Evolutionary conservation across 2,329 filamentous ascomycete species (phyloP), one percentile per base, ranked within the genome.

Genomic region (Plectosphaerella plurivora): DNA sequence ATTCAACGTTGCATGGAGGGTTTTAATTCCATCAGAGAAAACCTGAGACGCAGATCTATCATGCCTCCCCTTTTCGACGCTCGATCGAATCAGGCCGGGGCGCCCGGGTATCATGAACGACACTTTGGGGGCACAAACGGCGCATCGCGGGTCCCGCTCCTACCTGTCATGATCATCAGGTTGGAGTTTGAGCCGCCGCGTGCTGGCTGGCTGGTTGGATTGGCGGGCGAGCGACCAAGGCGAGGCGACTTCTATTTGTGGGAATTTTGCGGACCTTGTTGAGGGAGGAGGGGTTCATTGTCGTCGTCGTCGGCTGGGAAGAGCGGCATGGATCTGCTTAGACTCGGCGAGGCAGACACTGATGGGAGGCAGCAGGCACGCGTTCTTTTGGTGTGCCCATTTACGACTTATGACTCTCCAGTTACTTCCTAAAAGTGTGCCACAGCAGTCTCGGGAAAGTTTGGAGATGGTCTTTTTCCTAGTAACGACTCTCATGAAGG

Each of bases 1-100:
- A 73, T 68, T 71, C 65, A 44, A 73, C 66, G 68, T 65, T 72
- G 67, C 71, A 71, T 66, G 64, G 65, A 66, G 64, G 65, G 58
- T 55, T 42, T 55, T 60, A 60, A 59, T 63, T 47, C 35, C 45
- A 52, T 49, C 51, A 55, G 56, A 45, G 48, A 50, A 22, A 35
- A 33, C 28, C 49, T 41, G 45, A 55, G 39, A 52, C 45, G 50
- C 45, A 37, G 39, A 45, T 48, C 42, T 45, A 45, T 48, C 45
- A 37, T 53, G 45, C 49, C 45, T 58, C 49, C 59, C 56, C 55
- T 53, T 49, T 46, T 51, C 28, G 28, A 33, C 28, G 48, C 51
- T 56, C 51, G 39, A n/a, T 49, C 22, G 35, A 18, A 24, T 49
- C 47, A 15, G 22, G 12, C 47, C 12, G 20, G 47, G 37, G 12